Evolutionary conservation across 2,329 filamentous ascomycete genomes (phyloP).

Genomic region (Trichoderma lentiforme): DNA sequence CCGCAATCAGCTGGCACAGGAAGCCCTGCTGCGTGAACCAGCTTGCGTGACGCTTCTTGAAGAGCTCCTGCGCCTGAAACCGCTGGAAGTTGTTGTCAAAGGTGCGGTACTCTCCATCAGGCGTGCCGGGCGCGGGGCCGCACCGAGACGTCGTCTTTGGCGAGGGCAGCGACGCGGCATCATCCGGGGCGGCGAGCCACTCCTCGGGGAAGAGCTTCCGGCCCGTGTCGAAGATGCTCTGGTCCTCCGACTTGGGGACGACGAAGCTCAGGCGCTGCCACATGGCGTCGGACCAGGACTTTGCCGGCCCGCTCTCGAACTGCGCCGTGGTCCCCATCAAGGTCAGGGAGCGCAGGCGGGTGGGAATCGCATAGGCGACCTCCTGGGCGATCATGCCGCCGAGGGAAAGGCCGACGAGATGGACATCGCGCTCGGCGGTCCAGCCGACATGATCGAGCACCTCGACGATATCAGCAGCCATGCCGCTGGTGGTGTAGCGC

Average conservation of each 20-base stretch:
- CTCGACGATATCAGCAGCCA: slow-evolving; percentile 76
- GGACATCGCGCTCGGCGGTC: slow-evolving; percentile 50
- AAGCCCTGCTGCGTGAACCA: slow-evolving; percentile 66
- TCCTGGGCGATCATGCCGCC: slow-evolving; percentile 93
- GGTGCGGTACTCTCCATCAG: slow-evolving; percentile 40
- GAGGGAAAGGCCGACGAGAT: slow-evolving; percentile 77
- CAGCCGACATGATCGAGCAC: slow-evolving; percentile 67
- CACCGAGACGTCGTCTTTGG: slow-evolving; percentile 40
- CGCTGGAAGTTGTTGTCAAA: slow-evolving; percentile 79
- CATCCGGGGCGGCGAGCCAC: slow-evolving; percentile 59
- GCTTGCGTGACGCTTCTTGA: slow-evolving; percentile 61
- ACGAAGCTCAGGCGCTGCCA: slow-evolving; percentile 53
- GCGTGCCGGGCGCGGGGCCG: slow-evolving; percentile 30
- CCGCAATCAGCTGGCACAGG: slow-evolving; percentile 73
- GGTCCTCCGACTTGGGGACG: slow-evolving; percentile 68
- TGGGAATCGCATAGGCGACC: slow-evolving; percentile 54
- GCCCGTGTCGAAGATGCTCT: slow-evolving; percentile 62
- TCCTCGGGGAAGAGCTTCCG: slow-evolving; percentile 60
- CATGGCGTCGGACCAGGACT: slow-evolving; percentile 63
- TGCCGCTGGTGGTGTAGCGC: slow-evolving; percentile 78
- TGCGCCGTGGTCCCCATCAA: slow-evolving; percentile 60
- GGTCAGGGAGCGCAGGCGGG: slow-evolving; percentile 52
- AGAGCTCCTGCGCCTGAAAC: slow-evolving; percentile 74
- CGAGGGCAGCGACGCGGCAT: slow-evolving; percentile 52
- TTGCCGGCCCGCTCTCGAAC: slow-evolving; percentile 53